These are phyloP conservation scores for Lolium multiflorum DNA, from an alignment of 176 grass and related monocot genomes.

Conservation along the genomic window DNA sequence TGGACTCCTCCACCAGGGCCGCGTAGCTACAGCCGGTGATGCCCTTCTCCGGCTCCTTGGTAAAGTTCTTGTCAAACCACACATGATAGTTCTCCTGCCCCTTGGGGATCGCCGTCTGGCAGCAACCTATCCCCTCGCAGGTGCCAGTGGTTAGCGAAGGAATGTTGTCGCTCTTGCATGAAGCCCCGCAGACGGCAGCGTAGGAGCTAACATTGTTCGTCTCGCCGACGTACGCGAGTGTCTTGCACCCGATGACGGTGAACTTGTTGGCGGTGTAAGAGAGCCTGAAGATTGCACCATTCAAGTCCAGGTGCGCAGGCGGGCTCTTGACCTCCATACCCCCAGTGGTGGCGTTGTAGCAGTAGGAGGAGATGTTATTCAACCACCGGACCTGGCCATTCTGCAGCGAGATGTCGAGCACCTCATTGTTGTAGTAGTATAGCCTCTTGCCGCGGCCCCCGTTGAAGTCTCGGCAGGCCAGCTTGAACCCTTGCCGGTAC, in stretches of 20 bases:
- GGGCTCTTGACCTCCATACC: not conserved
- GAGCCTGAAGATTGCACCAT: not conserved
- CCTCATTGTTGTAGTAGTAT: not conserved
- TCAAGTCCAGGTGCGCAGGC: not conserved
- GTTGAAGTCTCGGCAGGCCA: not conserved
- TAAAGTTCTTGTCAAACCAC: not conserved
- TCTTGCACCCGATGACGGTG: not conserved
- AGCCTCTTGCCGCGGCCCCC: constrained; percentile 9
- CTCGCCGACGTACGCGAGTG: not conserved
- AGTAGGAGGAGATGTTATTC: constrained; percentile 22
- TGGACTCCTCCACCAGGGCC: constrained; percentile 1
- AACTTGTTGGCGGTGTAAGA: not conserved
- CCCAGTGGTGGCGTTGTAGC: not conserved
- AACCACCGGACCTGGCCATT: not conserved
- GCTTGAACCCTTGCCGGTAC: constrained; percentile 15
- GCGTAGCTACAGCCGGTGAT: constrained; percentile 39
- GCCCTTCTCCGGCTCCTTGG: not conserved
- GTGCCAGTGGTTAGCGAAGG: not conserved
- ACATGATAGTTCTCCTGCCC: not conserved
- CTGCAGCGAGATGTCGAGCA: not conserved
- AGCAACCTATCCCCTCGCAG: constrained; percentile 20
- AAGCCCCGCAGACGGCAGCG: not conserved
- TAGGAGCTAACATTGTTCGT: not conserved
- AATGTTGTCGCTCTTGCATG: not conserved
- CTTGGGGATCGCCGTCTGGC: not conserved